Conservation (phyloP, 805 yeast species). For the Schizosaccharomyces pombe region DNA sequence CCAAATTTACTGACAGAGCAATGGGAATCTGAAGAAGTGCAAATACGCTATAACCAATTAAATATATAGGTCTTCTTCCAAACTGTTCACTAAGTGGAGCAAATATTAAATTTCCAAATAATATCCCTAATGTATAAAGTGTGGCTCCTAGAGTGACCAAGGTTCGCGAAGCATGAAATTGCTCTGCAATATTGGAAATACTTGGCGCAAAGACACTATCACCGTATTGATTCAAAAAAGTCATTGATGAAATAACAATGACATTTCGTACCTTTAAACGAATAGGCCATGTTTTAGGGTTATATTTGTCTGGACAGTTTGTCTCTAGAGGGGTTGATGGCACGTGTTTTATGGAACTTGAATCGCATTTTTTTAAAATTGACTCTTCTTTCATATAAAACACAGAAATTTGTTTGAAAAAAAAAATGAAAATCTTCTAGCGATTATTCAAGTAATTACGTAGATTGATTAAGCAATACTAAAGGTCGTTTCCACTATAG, state of each 20-base stretch:
- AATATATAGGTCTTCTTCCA: constrained; percentile 43
- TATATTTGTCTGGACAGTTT: too few relatives aligned
- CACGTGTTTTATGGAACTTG: too few relatives aligned
- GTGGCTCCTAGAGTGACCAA: constrained; percentile 19
- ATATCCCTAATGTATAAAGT: constrained; percentile 34
- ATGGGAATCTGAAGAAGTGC: constrained; percentile 28
- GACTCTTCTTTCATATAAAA: too few relatives aligned
- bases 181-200: background rate
- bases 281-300: background rate
- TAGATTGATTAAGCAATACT: too few relatives aligned
- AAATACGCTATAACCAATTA: constrained; percentile 26
- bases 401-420: too few relatives aligned
- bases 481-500: too few relatives aligned
- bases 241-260: background rate
- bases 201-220: background rate
- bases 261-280: background rate
- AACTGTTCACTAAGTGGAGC: constrained; percentile 52
- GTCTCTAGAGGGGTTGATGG: too few relatives aligned
- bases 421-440: too few relatives aligned
- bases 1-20: constrained; percentile 18
- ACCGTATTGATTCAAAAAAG: background rate
- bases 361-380: too few relatives aligned
- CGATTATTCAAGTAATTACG: too few relatives aligned
- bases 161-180: constrained; percentile 24
- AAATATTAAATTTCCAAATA: constrained; percentile 35